Conservation (phyloP, 352 stramenopile genomes). For the Globisporangium viniferum region DNA sequence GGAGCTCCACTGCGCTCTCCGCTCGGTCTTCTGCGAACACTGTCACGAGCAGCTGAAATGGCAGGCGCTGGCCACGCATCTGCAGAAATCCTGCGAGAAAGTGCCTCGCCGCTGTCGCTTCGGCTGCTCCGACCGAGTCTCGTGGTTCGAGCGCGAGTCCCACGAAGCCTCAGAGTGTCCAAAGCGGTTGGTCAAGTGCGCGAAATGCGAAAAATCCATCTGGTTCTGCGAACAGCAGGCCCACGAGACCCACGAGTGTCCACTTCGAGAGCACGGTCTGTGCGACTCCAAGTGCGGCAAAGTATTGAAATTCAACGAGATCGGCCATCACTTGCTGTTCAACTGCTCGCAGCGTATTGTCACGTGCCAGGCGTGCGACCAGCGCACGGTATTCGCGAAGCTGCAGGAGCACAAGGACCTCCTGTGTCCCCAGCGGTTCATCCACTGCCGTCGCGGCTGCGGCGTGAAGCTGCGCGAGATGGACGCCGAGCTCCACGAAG, state of each 20-base stretch:
- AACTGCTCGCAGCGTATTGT: conserved; percentile 47
- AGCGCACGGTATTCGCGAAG: conserved; percentile 27
- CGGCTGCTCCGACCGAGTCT: conserved; percentile 32
- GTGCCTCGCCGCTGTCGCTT: conserved; percentile 49
- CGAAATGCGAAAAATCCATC: conserved; percentile 37
- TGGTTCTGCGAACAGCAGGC: conserved; percentile 41
- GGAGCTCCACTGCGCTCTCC: conserved; percentile 34
- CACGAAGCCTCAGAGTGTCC: conserved; percentile 50
- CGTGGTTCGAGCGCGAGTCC: conserved; percentile 15
- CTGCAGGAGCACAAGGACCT: conserved; percentile 44
- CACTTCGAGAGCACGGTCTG: conserved; percentile 39
- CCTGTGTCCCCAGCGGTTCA: conserved; percentile 42
- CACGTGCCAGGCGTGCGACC: conserved; percentile 46
- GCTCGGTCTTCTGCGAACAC: conserved; percentile 49
- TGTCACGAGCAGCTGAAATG: conserved; percentile 37
- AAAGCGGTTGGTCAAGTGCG: conserved; percentile 65
- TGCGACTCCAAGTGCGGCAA: conserved; percentile 50
- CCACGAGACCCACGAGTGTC: conserved; percentile 49
- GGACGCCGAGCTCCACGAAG: conserved; percentile 45
- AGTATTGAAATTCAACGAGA: conserved; percentile 44
- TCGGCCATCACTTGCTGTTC: conserved; percentile 55
- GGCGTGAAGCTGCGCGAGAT: conserved; percentile 35
- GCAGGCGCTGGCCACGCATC: conserved; percentile 30
- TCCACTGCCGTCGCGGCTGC: conserved; percentile 60
- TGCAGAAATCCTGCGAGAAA: conserved; percentile 32